These are phyloP conservation scores for Rosa lucieae DNA, from an alignment of 306 rosid genomes.

Conservation along the genomic window DNA sequence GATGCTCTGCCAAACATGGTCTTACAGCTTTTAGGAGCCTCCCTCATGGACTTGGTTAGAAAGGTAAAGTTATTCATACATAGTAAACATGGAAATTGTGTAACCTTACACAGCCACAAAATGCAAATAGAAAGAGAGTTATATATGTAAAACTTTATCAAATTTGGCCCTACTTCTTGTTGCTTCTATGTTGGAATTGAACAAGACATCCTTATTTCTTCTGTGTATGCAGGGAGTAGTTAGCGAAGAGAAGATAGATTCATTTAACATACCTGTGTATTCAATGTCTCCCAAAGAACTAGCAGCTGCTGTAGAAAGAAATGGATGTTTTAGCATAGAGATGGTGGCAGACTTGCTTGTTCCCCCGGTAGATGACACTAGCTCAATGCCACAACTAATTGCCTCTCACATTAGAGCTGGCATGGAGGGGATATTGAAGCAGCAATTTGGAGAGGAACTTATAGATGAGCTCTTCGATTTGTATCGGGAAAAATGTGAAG, in stretches of 20 bases:
- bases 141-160: not conserved
- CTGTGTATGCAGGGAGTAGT: not conserved
- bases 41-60: conserved; percentile 39
- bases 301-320: not conserved
- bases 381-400: not conserved
- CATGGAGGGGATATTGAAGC: not conserved
- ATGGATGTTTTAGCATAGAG: not conserved
- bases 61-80: conserved; percentile 24
- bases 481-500: not conserved
- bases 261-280: not conserved
- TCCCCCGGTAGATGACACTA: not conserved
- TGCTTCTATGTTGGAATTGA: not conserved
- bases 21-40: conserved; percentile 4
- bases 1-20: not conserved
- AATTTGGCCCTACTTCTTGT: not conserved
- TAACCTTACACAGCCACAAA: too few species aligned
- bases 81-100: not conserved
- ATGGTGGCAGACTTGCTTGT: not conserved
- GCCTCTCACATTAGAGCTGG: not conserved
- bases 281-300: not conserved
- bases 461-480: not conserved
- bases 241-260: not conserved
- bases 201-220: not conserved
- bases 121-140: too few species aligned
- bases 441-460: conserved; percentile 1